phyloP scores from a whole-genome alignment of 495 filamentous ascomycete genomes.

The Xylaria telfairii region DNA sequence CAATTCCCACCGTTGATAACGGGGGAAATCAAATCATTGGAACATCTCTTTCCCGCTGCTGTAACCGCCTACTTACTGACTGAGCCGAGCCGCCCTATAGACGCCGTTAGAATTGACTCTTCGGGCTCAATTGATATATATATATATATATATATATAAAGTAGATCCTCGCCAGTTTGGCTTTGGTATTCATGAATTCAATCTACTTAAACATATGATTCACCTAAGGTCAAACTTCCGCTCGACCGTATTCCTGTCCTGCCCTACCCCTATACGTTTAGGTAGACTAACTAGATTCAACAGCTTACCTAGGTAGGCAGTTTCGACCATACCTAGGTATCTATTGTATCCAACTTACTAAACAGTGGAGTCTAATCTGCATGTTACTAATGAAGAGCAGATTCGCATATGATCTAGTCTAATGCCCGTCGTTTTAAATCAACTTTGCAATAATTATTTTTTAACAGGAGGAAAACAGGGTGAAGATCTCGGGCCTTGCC shows the following conservation, averaged over 20 bases:
- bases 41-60: neutral
- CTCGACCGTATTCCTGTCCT: conserved; percentile 1
- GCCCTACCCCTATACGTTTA: neutral
- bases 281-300: neutral
- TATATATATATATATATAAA: too few relatives aligned
- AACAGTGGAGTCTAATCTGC: too few relatives aligned
- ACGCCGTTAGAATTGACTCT: neutral
- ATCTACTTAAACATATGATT: neutral
- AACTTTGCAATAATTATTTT: too few relatives aligned
- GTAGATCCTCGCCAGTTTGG: neutral
- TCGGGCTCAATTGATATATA: neutral
- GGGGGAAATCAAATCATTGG: conserved; percentile 13
- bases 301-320: too few relatives aligned
- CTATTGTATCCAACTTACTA: too few relatives aligned
- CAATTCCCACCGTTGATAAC: neutral
- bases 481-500: too few relatives aligned
- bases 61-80: neutral
- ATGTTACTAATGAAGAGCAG: too few relatives aligned
- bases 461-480: too few relatives aligned
- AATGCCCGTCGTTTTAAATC: too few relatives aligned
- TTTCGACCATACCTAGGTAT: neutral
- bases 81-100: neutral
- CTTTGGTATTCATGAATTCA: neutral
- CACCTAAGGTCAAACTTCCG: neutral
- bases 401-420: too few relatives aligned